Evolutionary conservation across 345 rosid species (phyloP).

Genomic region (Gossypium australe): DNA sequence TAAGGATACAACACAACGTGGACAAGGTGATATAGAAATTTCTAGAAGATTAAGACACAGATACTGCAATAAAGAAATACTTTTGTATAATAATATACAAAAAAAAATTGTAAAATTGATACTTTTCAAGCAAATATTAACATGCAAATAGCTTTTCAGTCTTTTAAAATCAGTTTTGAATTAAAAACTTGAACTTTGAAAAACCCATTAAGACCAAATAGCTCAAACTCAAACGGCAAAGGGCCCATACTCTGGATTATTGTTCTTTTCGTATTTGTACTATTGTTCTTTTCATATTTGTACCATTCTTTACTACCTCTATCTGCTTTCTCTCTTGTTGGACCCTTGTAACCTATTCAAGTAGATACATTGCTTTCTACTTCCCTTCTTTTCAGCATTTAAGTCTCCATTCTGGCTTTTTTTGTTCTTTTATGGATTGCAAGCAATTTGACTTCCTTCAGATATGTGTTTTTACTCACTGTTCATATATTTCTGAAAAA

Average conservation of each 20-base stretch:
- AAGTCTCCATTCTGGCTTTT: not conserved
- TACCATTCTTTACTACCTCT: not conserved
- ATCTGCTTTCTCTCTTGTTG: too few species aligned
- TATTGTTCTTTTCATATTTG: not conserved
- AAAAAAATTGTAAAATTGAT: not conserved
- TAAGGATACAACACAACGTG: not conserved
- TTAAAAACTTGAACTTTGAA: too few species aligned
- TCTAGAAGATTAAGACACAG: not conserved
- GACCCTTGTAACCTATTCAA: not conserved
- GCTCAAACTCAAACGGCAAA: too few species aligned
- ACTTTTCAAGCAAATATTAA: not conserved
- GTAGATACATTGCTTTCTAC: not conserved
- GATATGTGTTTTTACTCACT: not conserved
- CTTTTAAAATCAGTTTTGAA: too few species aligned
- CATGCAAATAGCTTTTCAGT: not conserved
- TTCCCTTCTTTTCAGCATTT: not conserved
- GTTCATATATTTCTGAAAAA: not conserved
- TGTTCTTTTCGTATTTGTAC: not conserved
- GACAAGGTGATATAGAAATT: not conserved
- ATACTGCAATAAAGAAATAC: not conserved
- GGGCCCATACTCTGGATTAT: too few species aligned
- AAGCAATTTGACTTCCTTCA: not conserved
- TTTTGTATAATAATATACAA: too few species aligned
- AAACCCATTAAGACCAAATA: too few species aligned
- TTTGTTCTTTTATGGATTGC: not conserved